Base-by-base conservation (phyloP, 2,329 filamentous ascomycete genomes). In the Sporothrix pseudoabietina region DNA sequence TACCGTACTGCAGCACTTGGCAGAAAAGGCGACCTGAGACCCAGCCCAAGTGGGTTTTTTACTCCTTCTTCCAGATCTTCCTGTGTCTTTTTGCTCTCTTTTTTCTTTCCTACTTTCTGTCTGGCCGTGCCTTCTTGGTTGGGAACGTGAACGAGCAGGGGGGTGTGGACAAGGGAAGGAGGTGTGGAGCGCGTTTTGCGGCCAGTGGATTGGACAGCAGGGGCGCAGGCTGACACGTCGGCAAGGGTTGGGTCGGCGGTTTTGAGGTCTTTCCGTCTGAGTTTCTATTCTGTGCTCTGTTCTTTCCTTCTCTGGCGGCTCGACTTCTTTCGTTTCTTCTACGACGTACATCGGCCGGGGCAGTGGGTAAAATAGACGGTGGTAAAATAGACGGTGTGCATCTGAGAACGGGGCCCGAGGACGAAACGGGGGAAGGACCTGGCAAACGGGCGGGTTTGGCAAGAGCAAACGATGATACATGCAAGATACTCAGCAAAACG, bases 151-250 rank as follows among this genome's bases (percentile, higher is more conserved):
- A 65, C 44, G 49, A 49, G 57, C 71, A 74, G 75, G 72, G 73
- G 68, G 70, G 73, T 71, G 74, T 69, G 63, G 35, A 35, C 59
- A 63, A 59, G 39, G 57, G 59, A 73, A 71, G 74, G 73, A 68
- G 57, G 74, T 74, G 74, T 70, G 66, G 71, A 70, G 74, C 72
- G 71, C 71, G 63, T n/a, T 69, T 44, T 16, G 49, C 47, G 39
- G 49, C 59, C 52, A 54, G 63, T 65, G 73, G 76, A 77, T 75
- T 77, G 76, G 76, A 49, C 71, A 71, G 75, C 35, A 55, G 73
- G 68, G 70, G 74, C 74, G 71, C 74, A 76, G 74, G 74, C 74
- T 77, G 76, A 77, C 76, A 77, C 76, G 75, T 76, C 73, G 75
- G 70, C 75, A 73, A 74, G 72, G 72, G 70, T 66, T 72, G 61